Evolutionary conservation across 306 rosid species (phyloP).

Genomic region (Cucumis cinereus): DNA sequence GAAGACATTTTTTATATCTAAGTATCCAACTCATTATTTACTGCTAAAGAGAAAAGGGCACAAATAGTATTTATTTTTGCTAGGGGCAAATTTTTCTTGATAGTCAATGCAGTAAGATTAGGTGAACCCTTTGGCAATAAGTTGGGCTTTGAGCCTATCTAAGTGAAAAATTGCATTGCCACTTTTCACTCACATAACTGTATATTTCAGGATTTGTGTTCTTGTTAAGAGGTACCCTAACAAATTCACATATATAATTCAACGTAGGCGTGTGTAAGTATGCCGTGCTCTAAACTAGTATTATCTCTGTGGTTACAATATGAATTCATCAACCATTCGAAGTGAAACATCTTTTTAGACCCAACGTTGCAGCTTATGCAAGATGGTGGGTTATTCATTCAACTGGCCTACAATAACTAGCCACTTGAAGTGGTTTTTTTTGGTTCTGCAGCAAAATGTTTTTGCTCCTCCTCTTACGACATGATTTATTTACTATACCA

Average conservation of each 20-base stretch:
- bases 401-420: background rate
- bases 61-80: too few relatives aligned
- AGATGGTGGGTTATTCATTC: background rate
- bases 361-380: background rate
- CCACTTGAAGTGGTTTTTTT: background rate
- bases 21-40: too few relatives aligned
- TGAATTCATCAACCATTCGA: background rate
- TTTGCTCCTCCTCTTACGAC: background rate
- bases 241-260: background rate
- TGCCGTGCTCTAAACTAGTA: background rate
- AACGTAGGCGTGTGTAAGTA: background rate
- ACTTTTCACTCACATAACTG: too few relatives aligned
- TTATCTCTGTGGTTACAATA: background rate
- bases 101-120: too few relatives aligned
- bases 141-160: too few relatives aligned
- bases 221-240: too few relatives aligned
- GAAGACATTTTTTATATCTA: too few relatives aligned
- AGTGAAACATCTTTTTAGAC: background rate
- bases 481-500: slow-evolving; percentile 24
- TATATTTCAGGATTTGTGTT: too few relatives aligned
- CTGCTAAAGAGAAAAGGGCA: too few relatives aligned
- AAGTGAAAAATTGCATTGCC: too few relatives aligned
- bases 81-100: too few relatives aligned
- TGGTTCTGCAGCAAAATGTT: background rate
- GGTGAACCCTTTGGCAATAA: too few relatives aligned